A percentile compares a stretch with the other conserved stretches of the same genome.
Conservation (phyloP, 345 rosid genomes). For the Cochlearia excelsa region DNA sequence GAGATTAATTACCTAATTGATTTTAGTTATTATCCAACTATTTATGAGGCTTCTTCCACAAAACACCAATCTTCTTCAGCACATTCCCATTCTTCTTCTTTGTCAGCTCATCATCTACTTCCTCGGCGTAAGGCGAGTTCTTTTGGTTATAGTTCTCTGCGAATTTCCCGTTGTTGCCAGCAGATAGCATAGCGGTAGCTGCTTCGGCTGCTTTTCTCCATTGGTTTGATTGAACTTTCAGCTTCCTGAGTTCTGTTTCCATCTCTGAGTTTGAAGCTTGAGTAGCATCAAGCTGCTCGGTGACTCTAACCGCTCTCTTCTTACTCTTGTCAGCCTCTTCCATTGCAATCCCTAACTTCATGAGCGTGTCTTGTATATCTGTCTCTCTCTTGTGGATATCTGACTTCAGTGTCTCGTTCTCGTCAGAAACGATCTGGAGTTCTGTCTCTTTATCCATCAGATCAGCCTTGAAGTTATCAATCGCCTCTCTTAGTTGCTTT, state of each 20-base stretch:
- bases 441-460: slow-evolving; percentile 77
- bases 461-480: slow-evolving; percentile 56
- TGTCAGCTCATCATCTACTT: slow-evolving; percentile 66
- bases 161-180: slow-evolving; percentile 69
- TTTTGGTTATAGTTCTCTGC: slow-evolving; percentile 53
- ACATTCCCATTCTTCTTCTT: slow-evolving; percentile 94
- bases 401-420: slow-evolving; percentile 60
- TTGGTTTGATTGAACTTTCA: slow-evolving; percentile 95
- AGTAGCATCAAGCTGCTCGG: slow-evolving; percentile 81
- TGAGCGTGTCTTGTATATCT: slow-evolving; percentile 55
- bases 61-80: slow-evolving; percentile 89
- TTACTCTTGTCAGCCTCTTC: slow-evolving; percentile 85
- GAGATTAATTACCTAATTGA: too few relatives aligned
- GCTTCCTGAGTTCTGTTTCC: slow-evolving; percentile 76
- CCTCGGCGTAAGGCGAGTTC: slow-evolving; percentile 56
- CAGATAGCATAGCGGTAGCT: slow-evolving; percentile 84
- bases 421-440: slow-evolving; percentile 56
- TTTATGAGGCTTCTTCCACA: slow-evolving; percentile 96
- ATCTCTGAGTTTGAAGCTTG: slow-evolving; percentile 64
- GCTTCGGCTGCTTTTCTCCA: slow-evolving; percentile 99
- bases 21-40: slow-evolving; percentile 28
- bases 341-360: slow-evolving; percentile 67
- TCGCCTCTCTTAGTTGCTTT: slow-evolving; percentile 44
- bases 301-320: slow-evolving; percentile 55
- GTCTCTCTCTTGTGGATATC: slow-evolving; percentile 51